Conservation (phyloP, 2,329 filamentous ascomycete species). For the Aspergillus hortae region DNA sequence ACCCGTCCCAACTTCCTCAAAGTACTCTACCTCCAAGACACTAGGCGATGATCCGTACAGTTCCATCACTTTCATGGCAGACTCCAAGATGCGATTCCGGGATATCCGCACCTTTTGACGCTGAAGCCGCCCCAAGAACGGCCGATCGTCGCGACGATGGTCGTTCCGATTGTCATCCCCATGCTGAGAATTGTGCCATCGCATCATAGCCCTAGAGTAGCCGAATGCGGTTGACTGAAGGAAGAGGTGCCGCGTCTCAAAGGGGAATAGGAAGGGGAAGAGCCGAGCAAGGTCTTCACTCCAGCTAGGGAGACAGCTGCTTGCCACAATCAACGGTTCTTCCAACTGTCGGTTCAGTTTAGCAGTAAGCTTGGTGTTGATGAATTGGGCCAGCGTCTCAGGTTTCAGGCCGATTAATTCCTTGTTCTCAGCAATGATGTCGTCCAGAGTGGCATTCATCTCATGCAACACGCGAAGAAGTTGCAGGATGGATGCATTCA, state of each 20-base stretch:
- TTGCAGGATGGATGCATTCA: slow-evolving; percentile 80
- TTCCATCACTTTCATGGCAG: slow-evolving; percentile 97
- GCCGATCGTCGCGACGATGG: slow-evolving; percentile 79
- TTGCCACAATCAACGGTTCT: slow-evolving; percentile 93
- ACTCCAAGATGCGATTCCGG: slow-evolving; percentile 89
- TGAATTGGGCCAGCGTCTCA: slow-evolving; percentile 88
- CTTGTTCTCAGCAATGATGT: slow-evolving; percentile 77
- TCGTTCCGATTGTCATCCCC: slow-evolving; percentile 77
- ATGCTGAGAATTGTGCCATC: slow-evolving; percentile 90
- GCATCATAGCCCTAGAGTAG: slow-evolving; percentile 93
- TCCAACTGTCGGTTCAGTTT: slow-evolving; percentile 96
- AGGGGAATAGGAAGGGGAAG: slow-evolving; percentile 96
- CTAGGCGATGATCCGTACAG: slow-evolving; percentile 96
- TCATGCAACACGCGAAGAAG: slow-evolving; percentile 88
- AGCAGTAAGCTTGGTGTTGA: slow-evolving; percentile 96
- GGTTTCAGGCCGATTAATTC: slow-evolving; percentile 66
- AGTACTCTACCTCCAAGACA: slow-evolving; percentile 95
- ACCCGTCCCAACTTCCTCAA: slow-evolving; percentile 96
- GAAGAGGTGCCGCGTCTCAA: slow-evolving; percentile 95
- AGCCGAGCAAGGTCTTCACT: slow-evolving; percentile 89
- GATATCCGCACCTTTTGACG: slow-evolving; percentile 98
- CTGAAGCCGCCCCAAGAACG: slow-evolving; percentile 86
- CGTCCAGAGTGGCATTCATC: slow-evolving; percentile 88
- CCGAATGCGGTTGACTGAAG: slow-evolving; percentile 97
- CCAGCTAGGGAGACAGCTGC: slow-evolving; percentile 93